Evolutionary conservation across 495 filamentous ascomycete species (phyloP).

Genomic region (Pseudoneurospora amorphoporcata): DNA sequence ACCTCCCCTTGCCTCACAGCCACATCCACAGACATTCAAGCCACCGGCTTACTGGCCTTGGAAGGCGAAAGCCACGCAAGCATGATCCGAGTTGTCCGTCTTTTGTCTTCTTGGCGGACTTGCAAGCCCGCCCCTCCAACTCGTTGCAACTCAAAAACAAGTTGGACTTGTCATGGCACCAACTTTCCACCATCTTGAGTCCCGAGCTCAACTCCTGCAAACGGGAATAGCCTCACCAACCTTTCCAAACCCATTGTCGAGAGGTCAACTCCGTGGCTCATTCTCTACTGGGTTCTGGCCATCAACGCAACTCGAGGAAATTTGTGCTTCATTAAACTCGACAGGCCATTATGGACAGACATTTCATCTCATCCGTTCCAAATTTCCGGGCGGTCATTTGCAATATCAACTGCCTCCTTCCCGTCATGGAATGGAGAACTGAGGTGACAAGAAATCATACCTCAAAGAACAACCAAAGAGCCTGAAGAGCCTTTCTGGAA

Average conservation of each 20-base stretch:
- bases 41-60: neutral
- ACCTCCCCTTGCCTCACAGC: neutral
- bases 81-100: neutral
- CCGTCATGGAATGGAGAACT: neutral
- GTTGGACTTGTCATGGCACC: neutral
- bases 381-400: neutral
- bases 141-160: neutral
- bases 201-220: neutral
- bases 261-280: neutral
- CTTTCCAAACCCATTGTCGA: neutral
- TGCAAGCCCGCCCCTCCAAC: neutral
- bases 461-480: neutral
- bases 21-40: neutral
- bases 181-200: neutral
- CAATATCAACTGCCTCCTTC: neutral
- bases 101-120: neutral
- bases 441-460: neutral
- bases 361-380: neutral
- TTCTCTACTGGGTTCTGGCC: neutral
- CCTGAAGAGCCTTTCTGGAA: neutral
- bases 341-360: neutral
- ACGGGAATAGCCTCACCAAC: neutral
- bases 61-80: neutral
- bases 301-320: neutral
- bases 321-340: neutral